Percentiles rank a stretch among this genome's conserved stretches.
Evolutionary conservation across 2,329 filamentous ascomycete species (phyloP).

Genomic region (Fonsecaea nubica): DNA sequence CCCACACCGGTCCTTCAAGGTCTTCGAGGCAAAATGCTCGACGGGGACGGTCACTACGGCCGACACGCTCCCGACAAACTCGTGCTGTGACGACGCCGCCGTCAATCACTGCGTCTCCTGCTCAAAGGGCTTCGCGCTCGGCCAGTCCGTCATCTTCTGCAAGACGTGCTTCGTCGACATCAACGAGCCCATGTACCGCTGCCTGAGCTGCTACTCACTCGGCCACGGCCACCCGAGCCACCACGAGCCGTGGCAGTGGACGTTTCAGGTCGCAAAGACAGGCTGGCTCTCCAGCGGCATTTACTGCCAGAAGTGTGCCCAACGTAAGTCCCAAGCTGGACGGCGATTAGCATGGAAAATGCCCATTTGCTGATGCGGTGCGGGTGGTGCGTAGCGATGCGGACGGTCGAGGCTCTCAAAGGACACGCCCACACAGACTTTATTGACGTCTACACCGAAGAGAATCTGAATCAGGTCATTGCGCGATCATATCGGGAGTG

Average conservation of each 20-base stretch:
- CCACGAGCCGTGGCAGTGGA: slow-evolving; percentile 2
- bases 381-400: not conserved
- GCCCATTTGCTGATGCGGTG: not conserved
- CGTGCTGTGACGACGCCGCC: not conserved
- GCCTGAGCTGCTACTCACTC: not conserved
- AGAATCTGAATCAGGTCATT: not conserved
- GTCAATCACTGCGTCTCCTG: not conserved
- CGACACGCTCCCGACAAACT: not conserved
- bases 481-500: not conserved
- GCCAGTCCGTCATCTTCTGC: not conserved
- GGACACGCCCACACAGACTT: not conserved
- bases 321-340: not conserved
- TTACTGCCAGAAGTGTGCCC: not conserved
- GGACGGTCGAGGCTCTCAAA: not conserved
- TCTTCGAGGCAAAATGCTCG: not conserved
- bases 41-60: not conserved
- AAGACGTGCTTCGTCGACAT: not conserved
- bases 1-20: not conserved
- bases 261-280: not conserved
- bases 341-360: not conserved
- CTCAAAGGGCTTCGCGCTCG: not conserved
- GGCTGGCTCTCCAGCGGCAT: not conserved
- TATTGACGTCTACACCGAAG: not conserved
- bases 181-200: not conserved
- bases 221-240: not conserved